Evolutionary conservation across 2,329 filamentous ascomycete genomes (phyloP).

Genomic region (Lecanicillium sp.): DNA sequence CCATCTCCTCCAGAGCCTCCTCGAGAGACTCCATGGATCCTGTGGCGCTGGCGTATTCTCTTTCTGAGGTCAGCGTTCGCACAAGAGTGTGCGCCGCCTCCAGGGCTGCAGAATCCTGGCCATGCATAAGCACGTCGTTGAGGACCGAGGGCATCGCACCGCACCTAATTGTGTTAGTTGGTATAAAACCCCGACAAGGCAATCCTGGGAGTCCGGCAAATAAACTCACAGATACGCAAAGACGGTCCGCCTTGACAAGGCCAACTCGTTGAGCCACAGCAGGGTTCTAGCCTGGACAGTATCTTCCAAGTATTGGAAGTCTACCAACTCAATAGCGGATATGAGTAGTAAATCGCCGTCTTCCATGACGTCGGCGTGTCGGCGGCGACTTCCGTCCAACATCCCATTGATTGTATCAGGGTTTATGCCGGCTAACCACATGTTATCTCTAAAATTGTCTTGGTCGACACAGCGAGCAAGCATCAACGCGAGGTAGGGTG

Average conservation of each 20-base stretch:
- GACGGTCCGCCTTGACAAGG: constrained; percentile 47
- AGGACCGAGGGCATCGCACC: constrained; percentile 52
- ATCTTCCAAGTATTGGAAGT: constrained; percentile 61
- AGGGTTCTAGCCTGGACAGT: constrained; percentile 53
- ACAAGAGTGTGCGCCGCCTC: constrained; percentile 56
- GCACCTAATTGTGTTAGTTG: constrained; percentile 34
- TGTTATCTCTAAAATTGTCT: constrained; percentile 56
- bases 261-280: constrained; percentile 54
- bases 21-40: constrained; percentile 44
- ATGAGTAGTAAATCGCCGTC: constrained; percentile 59
- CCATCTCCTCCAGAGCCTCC: constrained; percentile 51
- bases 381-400: constrained; percentile 21
- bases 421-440: constrained; percentile 55
- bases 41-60: constrained; percentile 42
- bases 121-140: constrained; percentile 56
- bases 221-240: constrained; percentile 51
- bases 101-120: constrained; percentile 54
- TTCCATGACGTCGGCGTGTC: constrained; percentile 39
- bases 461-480: constrained; percentile 49
- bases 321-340: constrained; percentile 57
- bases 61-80: constrained; percentile 50
- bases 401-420: constrained; percentile 29
- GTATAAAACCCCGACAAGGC: not conserved
- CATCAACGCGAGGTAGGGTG: constrained; percentile 56
- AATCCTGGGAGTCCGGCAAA: no score